Base-by-base conservation (phyloP, 805 yeast species). In the Pichia thaimueangensis region DNA sequence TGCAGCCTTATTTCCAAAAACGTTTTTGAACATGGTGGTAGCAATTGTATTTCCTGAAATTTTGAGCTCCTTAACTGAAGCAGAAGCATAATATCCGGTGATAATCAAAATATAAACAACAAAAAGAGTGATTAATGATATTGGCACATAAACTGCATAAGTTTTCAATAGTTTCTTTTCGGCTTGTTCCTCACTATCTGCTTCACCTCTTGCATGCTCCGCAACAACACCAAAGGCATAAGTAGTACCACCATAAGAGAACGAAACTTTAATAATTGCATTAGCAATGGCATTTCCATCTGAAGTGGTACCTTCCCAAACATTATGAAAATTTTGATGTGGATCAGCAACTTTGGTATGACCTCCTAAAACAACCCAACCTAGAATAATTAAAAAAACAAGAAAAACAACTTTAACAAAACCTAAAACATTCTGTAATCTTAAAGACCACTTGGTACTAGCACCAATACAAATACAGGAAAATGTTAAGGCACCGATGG, bases 321-420 rank as follows among this genome's bases (percentile, higher is more conserved):
- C 35, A 63, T 69, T 50, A 34, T 57, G 35, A 63, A 65, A 52
- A 53, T 62, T 40, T 57, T 60, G 39, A 16, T 42, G 47, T 20
- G 50, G 52, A 38, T 52, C 48, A 19, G 42, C 35, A 17, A 45
- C 53, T 33, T 47, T 69, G 40, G 80, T 70, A 41, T 85, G 80
- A 21, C 89, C 91, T 41, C 81, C 86, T 30, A 86, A 69, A 1
- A 87, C 87, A 13, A 82, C 89, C 86, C 88, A 83, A 13, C 95
- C 95, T 33, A 87, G 79, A 32, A 85, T 69, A 9, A 82, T 69
- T 45, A 86, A 82, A 57, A 86, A 74, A 8, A 79, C 48, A 33
- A 86, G 76, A 56, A 86, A 78, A n/a, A 71, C 78, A 30, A 86
- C 66, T 63, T 86, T 86, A 71, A 84, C 80, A 16, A 79, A 51